These are phyloP conservation scores for Auxenochlorella pyrenoidosa DNA, from an alignment of 139 green algal genomes.

Conservation along the genomic window DNA sequence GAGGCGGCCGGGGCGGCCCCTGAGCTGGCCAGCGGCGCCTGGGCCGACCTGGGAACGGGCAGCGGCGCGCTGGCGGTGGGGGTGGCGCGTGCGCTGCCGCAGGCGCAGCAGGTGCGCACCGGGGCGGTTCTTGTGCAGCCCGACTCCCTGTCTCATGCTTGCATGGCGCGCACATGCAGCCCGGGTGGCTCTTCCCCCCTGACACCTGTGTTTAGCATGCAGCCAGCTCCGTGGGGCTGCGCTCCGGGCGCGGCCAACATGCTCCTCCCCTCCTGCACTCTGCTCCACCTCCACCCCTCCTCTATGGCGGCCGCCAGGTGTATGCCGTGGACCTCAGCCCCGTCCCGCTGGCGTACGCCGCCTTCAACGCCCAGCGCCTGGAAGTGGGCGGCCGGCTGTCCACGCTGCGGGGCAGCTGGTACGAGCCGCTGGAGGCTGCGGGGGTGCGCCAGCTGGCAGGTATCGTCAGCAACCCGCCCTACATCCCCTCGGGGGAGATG, in stretches of 20 bases:
- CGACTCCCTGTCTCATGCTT: too few relatives aligned
- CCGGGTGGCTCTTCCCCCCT: too few relatives aligned
- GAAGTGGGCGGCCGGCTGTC: constrained; percentile 36
- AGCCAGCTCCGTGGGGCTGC: too few relatives aligned
- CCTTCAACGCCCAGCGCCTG: constrained; percentile 62
- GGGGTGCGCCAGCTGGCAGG: constrained; percentile 55
- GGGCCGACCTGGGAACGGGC: constrained; percentile 93
- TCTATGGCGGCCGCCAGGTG: constrained; percentile 52
- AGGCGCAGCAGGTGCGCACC: constrained; percentile 9
- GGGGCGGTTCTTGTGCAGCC: too few relatives aligned
- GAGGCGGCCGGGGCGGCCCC: constrained; percentile 43
- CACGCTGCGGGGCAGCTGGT: constrained; percentile 78
- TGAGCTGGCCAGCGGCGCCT: constrained; percentile 54
- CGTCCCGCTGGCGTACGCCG: constrained; percentile 59
- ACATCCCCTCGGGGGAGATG: constrained; percentile 83
- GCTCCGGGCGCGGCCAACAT: too few relatives aligned
- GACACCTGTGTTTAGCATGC: too few relatives aligned
- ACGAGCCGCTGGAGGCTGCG: constrained; percentile 60
- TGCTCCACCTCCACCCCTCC: too few relatives aligned
- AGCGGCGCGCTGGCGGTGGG: constrained; percentile 88
- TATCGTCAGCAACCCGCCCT: constrained; percentile 94
- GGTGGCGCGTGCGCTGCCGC: constrained; percentile 66
- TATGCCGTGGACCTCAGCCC: constrained; percentile 74
- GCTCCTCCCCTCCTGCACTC: too few relatives aligned
- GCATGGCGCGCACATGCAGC: too few relatives aligned